Percentiles rank a stretch among this genome's conserved stretches.
These are phyloP conservation scores for Cylindrotheca fusiformis DNA, from an alignment of 108 stramenopile species.

Conservation along the genomic window DNA sequence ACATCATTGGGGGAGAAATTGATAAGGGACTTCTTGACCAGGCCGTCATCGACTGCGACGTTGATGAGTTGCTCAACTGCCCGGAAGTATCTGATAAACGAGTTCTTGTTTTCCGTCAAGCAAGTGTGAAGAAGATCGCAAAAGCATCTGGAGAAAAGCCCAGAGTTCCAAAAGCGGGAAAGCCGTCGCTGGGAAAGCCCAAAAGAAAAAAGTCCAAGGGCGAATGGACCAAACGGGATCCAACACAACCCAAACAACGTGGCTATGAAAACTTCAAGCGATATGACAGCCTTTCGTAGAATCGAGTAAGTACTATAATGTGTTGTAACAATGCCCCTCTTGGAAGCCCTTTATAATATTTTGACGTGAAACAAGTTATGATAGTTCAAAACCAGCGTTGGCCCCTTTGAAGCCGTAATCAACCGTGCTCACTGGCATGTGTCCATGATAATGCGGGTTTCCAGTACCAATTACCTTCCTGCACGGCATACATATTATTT, in stretches of 20 bases:
- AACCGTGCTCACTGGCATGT: conserved; percentile 45
- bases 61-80: conserved; percentile 48
- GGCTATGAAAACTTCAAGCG: conserved; percentile 78
- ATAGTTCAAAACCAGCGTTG: conserved; percentile 39
- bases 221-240: conserved; percentile 48
- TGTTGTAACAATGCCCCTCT: too few species aligned
- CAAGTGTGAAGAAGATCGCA: conserved; percentile 48
- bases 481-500: conserved; percentile 70
- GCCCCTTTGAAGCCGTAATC: conserved; percentile 38
- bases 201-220: conserved; percentile 46
- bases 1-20: conserved; percentile 82
- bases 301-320: too few species aligned
- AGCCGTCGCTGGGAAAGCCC: conserved; percentile 1
- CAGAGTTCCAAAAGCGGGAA: conserved; percentile 3
- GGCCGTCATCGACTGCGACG: conserved; percentile 30
- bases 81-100: conserved; percentile 68
- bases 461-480: conserved; percentile 38
- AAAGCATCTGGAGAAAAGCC: conserved; percentile 51
- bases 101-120: conserved; percentile 51
- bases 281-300: conserved; percentile 35
- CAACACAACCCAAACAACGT: conserved; percentile 52
- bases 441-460: conserved; percentile 33
- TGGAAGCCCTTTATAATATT: too few species aligned
- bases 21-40: conserved; percentile 44
- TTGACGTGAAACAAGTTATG: too few species aligned